Percentiles rank a stretch among this genome's conserved stretches.
Evolutionary conservation across 805 yeast genomes (phyloP).

Genomic region (Nakazawaea siamensis): DNA sequence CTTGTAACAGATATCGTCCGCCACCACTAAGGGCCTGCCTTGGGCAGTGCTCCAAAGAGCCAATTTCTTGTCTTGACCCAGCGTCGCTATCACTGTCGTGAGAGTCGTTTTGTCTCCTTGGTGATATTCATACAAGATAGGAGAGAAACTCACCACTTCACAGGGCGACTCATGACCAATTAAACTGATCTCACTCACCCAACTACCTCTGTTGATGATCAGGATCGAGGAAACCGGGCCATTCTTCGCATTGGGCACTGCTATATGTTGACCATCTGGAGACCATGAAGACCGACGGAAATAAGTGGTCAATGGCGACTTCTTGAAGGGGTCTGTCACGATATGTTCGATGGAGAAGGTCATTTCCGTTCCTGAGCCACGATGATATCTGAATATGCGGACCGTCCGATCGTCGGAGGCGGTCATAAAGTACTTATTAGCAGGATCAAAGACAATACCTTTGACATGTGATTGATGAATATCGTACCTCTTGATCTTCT

Average conservation of each 20-base stretch:
- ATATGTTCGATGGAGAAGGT: conserved; percentile 83
- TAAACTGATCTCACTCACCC: conserved; percentile 69
- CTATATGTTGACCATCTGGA: conserved; percentile 83
- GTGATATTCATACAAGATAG: conserved; percentile 44
- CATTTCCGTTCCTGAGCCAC: conserved; percentile 55
- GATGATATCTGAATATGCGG: conserved; percentile 78
- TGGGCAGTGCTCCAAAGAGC: conserved; percentile 82
- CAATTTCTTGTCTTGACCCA: conserved; percentile 86
- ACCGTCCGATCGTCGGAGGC: conserved; percentile 94
- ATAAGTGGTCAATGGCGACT: conserved; percentile 87
- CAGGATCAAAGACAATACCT: conserved; percentile 97
- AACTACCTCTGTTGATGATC: conserved; percentile 65
- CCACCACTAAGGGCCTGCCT: conserved; percentile 73
- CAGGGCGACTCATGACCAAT: conserved; percentile 84
- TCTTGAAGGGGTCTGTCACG: conserved; percentile 75
- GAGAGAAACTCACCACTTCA: conserved; percentile 72
- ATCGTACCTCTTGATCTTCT: conserved; percentile 80
- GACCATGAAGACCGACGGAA: conserved; percentile 85
- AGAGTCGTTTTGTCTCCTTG: conserved; percentile 17
- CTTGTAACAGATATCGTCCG: conserved; percentile 65
- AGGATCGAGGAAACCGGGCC: conserved; percentile 75
- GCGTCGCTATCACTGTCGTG: conserved; percentile 82
- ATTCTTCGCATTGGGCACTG: conserved; percentile 79
- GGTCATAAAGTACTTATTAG: conserved; percentile 94
- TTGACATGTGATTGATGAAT: conserved; percentile 93